Evolutionary conservation across 1,139 yeast species (phyloP).

Genomic region (Yamadazyma sp.): DNA sequence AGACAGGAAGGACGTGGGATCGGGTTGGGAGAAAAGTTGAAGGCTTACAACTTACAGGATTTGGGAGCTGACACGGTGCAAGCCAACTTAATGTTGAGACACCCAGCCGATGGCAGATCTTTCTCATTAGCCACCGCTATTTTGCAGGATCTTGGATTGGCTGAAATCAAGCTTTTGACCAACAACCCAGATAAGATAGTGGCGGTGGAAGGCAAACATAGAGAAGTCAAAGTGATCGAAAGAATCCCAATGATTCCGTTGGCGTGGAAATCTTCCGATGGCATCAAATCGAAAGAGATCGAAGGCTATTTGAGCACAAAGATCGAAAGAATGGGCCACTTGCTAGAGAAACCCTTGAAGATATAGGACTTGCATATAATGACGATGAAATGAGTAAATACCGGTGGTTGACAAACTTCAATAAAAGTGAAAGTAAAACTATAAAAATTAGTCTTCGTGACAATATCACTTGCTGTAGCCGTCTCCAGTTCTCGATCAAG

Average conservation of each 20-base stretch:
- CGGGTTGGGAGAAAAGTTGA: conserved; percentile 93
- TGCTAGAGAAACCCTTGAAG: conserved; percentile 28
- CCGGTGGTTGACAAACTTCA: too few relatives aligned
- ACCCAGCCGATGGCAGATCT: conserved; percentile 95
- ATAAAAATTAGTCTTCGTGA: too few relatives aligned
- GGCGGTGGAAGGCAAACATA: conserved; percentile 86
- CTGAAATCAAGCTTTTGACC: conserved; percentile 74
- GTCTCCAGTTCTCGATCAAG: too few relatives aligned
- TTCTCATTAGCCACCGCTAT: conserved; percentile 94
- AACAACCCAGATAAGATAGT: conserved; percentile 95
- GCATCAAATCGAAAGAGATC: conserved; percentile 81
- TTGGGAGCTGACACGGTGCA: conserved; percentile 98
- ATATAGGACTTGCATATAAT: conserved; percentile 5
- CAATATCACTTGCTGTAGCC: too few relatives aligned
- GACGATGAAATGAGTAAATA: background rate
- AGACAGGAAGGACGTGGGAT: conserved; percentile 99
- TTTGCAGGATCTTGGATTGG: conserved; percentile 74
- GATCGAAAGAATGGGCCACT: conserved; percentile 96
- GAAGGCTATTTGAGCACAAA: conserved; percentile 92
- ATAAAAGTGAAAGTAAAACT: too few relatives aligned
- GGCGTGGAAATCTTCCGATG: conserved; percentile 72
- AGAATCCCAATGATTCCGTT: conserved; percentile 96
- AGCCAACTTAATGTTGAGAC: conserved; percentile 88
- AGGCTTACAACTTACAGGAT: conserved; percentile 96
- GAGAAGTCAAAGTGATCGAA: conserved; percentile 69